Evolutionary conservation across 192 early-diverging fungal species (phyloP), one percentile per base, ranked within the genome.

Genomic region (Backusella macrospora): DNA sequence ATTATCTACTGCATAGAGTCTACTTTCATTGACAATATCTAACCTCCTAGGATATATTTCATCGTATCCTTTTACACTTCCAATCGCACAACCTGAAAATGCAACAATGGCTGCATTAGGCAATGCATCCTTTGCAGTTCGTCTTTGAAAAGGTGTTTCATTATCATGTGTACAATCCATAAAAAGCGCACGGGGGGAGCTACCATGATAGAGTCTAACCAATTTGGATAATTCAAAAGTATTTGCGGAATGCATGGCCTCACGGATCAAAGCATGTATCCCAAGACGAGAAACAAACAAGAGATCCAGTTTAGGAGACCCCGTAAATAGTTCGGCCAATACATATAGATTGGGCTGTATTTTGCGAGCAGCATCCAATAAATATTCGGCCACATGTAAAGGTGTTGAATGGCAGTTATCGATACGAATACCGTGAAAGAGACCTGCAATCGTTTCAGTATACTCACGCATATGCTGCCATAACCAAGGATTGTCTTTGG

Each of bases 161-260:
- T 99, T 99, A 82, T 99, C 98, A 73, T 99, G 98, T 13, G 98
- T 99, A 85, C 96, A 98, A 81, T 99, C 97, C 91, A 99, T 98
- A 80, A 99, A 97, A n/a, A 99, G 86, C 5, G 96, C 95, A 73
- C 98, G 97, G 4, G 97, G 95, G 12, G 81, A 80, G 5, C 92
- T 93, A 16, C 96, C 94, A 67, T 96, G 96, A 71, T 94, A 90
- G 1, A 92, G 89, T 77, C 96, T 95, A 9, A 94, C 90, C 43
- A 97, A 85, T 5, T 97, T 86, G 67, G 92, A 93, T 72, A 99
- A 83, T 79, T 99, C 98, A 34, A 86, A 80, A 8, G 95, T 71
- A 76, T 96, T 93, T 93, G 96, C 95, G 1, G 97, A 95, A 76
- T 96, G 94, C 96, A 99, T 98, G 0, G 97, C 96, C 77, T 99